phyloP scores from a whole-genome alignment of 2,329 filamentous ascomycete species.

The Fusarium sp. region DNA sequence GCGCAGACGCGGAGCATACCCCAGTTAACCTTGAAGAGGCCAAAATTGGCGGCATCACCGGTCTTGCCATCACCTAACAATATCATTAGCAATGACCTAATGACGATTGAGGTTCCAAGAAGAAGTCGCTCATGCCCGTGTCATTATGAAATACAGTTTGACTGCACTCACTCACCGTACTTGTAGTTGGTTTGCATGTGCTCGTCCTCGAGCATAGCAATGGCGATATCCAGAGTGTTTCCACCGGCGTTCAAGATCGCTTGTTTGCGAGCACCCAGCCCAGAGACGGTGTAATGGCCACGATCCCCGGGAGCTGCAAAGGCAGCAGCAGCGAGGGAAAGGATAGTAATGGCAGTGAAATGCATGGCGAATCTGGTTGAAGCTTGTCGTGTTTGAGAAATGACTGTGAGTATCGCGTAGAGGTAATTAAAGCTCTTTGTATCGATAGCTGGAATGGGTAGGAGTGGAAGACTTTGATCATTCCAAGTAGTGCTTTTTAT shows the following conservation, averaged over 20 bases:
- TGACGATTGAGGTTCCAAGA: neutral
- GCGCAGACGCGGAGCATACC: neutral
- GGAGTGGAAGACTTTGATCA: neutral
- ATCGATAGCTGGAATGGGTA: neutral
- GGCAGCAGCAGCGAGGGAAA: neutral
- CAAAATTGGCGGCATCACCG: neutral
- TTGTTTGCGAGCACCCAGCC: neutral
- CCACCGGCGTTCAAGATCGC: neutral
- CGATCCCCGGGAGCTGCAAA: neutral
- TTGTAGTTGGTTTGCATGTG: neutral
- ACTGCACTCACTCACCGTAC: neutral
- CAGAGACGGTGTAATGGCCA: neutral
- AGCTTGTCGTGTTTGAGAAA: neutral
- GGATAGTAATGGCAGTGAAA: neutral
- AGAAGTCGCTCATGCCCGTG: neutral
- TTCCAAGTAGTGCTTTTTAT: neutral
- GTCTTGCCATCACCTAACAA: neutral
- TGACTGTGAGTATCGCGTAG: neutral
- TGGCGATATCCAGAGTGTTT: neutral
- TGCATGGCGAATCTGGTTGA: neutral
- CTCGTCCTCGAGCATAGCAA: neutral
- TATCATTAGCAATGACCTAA: neutral
- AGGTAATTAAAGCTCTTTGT: neutral
- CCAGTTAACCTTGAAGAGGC: neutral
- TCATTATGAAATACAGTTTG: neutral